Conservation (phyloP, 768 basidiomycete genomes). For the Boletus tomentosulus region DNA sequence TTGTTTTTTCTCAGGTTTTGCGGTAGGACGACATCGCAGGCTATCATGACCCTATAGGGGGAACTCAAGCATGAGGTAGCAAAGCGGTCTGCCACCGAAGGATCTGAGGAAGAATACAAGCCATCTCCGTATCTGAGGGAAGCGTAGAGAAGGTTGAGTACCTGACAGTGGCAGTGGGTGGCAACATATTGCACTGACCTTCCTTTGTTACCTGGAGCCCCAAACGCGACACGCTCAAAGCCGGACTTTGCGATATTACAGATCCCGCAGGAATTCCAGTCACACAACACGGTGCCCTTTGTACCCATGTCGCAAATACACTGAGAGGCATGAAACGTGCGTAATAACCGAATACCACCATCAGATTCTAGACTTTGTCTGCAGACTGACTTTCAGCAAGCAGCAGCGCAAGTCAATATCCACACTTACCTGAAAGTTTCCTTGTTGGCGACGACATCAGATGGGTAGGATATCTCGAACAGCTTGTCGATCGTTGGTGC, state of each 20-base stretch:
- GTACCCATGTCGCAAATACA: slow-evolving; percentile 67
- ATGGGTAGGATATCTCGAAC: slow-evolving; percentile 45
- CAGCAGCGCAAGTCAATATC: not conserved
- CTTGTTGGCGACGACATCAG: slow-evolving; percentile 34
- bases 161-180: not conserved
- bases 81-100: slow-evolving; percentile 51
- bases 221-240: slow-evolving; percentile 57
- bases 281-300: slow-evolving; percentile 48
- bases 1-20: slow-evolving; percentile 20
- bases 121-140: slow-evolving; percentile 53
- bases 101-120: slow-evolving; percentile 59
- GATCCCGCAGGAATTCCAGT: slow-evolving; percentile 61
- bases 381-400: slow-evolving; percentile 2
- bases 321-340: slow-evolving; percentile 60
- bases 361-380: slow-evolving; percentile 34
- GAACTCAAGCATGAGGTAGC: slow-evolving; percentile 67
- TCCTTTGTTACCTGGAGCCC: slow-evolving; percentile 47
- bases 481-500: slow-evolving; percentile 48
- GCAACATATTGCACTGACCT: slow-evolving; percentile 36
- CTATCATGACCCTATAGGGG: slow-evolving; percentile 63
- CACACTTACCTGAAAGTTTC: slow-evolving; percentile 45
- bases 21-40: slow-evolving; percentile 50
- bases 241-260: slow-evolving; percentile 55
- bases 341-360: slow-evolving; percentile 41
- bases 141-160: slow-evolving; percentile 2